Evolutionary conservation across 1,284 basidiomycete species (phyloP), one percentile per base, ranked within the genome.

Genomic region (Anthracocystis walkeri): DNA sequence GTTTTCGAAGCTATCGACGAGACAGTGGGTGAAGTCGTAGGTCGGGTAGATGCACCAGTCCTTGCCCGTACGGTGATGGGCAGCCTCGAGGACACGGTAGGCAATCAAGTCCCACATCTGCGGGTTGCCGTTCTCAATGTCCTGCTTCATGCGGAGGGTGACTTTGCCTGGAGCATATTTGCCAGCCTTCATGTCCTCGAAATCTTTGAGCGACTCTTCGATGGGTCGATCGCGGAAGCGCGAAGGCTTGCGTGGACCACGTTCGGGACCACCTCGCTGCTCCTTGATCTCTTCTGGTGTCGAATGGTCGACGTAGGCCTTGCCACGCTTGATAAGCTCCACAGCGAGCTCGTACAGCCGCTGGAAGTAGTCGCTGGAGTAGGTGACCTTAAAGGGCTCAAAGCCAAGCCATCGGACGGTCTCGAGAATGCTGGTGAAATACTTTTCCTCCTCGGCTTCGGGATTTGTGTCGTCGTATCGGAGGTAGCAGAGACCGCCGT

Each of bases 21-120:
- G 87, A 87, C 97, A 99, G 88, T 99, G 97, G 0, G 97, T 98
- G 85, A 97, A 99, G 86, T 99, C 97, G 86, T 99, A 99, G 5
- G 96, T 98, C 3, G 96, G 94, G 85, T 97, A 97, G 78, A 87
- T 87, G 69, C 83, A 81, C 97, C 97, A 99, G 80, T 92, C 92
- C 85, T 92, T 90, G 27, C 91, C 91, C 0, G 97, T 99, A 31
- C 97, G 91, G 85, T 99, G 96, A 86, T 99, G 97, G 42, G 93
- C 90, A 7, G 93, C 90, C 58, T 92, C 89, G 65, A 99, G 89
- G 46, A 98, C 94, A 38, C 97, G 91, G 85, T 99, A 99, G 18
- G 96, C 96, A 51, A 97, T 93, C 63, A 97, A 87, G 87, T 99
- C 97, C 97, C 97, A 99, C 96, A 99, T 98, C 87, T 96, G 95